A percentile compares a stretch with the other conserved stretches of the same genome.
Conservation (phyloP, 768 basidiomycete genomes). For the Lentinula boryana region DNA sequence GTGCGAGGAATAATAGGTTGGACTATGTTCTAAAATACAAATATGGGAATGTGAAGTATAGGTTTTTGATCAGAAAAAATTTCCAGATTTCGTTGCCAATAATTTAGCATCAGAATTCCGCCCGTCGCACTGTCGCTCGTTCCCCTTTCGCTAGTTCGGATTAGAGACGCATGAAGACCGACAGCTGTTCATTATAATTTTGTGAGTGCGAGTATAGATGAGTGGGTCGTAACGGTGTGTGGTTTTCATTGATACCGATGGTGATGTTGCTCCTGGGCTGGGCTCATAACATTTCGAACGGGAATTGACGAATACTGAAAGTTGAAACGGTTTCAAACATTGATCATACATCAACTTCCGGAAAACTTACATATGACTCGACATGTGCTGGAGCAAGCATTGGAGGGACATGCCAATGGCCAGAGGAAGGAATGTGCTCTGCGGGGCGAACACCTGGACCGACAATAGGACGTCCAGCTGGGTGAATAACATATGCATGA, state of each 20-base stretch:
- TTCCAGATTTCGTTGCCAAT: background rate
- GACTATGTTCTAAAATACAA: background rate
- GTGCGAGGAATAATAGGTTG: background rate
- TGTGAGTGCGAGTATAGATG: background rate
- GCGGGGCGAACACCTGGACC: slow-evolving; percentile 44
- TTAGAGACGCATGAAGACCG: background rate
- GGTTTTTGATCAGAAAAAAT: background rate
- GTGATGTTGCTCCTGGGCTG: slow-evolving; percentile 21
- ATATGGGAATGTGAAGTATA: background rate
- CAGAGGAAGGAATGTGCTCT: slow-evolving; percentile 33
- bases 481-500: slow-evolving; percentile 32
- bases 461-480: slow-evolving; percentile 33
- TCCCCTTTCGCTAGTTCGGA: background rate
- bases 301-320: slow-evolving; percentile 24
- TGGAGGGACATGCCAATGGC: slow-evolving; percentile 48
- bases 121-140: background rate
- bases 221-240: background rate
- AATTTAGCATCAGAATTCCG: background rate
- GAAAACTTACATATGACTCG: slow-evolving; percentile 57
- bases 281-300: slow-evolving; percentile 28
- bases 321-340: slow-evolving; percentile 11
- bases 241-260: slow-evolving; percentile 2
- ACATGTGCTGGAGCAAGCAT: slow-evolving; percentile 43
- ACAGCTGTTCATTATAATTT: background rate
- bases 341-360: background rate